phyloP scores from a whole-genome alignment of 148 eudicot genomes.

The Beta vulgaris region DNA sequence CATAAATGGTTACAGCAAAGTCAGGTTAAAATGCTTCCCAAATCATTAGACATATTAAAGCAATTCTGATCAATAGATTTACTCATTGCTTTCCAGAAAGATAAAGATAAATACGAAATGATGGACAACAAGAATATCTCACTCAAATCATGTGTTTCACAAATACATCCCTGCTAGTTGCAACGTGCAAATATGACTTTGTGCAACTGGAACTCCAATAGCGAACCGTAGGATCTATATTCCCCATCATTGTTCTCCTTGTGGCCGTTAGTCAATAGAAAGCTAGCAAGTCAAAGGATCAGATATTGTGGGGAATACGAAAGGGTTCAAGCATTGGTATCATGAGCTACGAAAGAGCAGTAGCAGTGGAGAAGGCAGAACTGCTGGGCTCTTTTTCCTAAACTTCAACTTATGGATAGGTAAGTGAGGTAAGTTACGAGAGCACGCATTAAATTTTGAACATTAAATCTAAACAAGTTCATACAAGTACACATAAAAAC shows the following conservation, averaged over 20 bases:
- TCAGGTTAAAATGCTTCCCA: not conserved
- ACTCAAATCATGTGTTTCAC: not conserved
- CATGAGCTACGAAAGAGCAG: not conserved
- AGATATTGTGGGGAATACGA: not conserved
- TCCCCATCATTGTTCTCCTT: not conserved
- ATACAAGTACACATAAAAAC: too few species aligned
- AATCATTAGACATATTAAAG: not conserved
- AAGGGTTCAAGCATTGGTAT: not conserved
- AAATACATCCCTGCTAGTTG: not conserved
- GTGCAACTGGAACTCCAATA: not conserved
- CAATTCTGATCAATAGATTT: not conserved
- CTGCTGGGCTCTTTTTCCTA: not conserved
- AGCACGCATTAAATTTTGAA: not conserved
- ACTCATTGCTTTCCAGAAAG: not conserved
- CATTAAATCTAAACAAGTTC: not conserved
- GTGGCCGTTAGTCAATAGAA: not conserved
- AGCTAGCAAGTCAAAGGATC: not conserved
- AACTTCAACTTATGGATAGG: not conserved
- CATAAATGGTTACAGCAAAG: slow-evolving; percentile 2
- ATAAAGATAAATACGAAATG: not conserved
- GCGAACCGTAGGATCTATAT: not conserved
- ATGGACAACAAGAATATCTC: not conserved
- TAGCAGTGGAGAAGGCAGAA: not conserved
- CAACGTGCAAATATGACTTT: not conserved
- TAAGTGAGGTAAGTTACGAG: not conserved